Evolutionary conservation across 225 moss, liverwort and hornwort species (phyloP).

Genomic region (Polytrichum formosum): DNA sequence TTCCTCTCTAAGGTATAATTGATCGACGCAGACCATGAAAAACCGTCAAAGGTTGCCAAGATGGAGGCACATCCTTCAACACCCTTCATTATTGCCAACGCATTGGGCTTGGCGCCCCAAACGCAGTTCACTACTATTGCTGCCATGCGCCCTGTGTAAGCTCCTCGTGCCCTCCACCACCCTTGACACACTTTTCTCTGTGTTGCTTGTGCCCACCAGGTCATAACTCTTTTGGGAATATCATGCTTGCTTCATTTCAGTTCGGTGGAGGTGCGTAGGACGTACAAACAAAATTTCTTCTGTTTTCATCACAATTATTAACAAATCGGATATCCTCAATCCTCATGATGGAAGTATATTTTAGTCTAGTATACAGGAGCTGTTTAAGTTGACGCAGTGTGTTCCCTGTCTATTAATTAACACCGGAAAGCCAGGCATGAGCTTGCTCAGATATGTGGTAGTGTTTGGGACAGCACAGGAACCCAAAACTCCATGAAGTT

Average conservation of each 20-base stretch:
- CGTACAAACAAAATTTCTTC: constrained; percentile 3
- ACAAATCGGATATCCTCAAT: too few relatives aligned
- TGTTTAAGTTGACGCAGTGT: too few relatives aligned
- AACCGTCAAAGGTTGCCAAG: constrained; percentile 50
- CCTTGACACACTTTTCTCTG: constrained; percentile 30
- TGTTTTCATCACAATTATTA: too few relatives aligned
- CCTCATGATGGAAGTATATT: too few relatives aligned
- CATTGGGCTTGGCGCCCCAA: constrained; percentile 40
- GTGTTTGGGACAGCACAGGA: too few relatives aligned
- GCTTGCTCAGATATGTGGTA: too few relatives aligned
- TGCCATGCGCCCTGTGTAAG: constrained; percentile 50
- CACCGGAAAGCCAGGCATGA: too few relatives aligned
- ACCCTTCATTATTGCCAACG: constrained; percentile 40
- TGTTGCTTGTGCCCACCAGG: constrained; percentile 28
- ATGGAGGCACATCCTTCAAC: constrained; percentile 38
- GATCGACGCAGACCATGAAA: constrained; percentile 42
- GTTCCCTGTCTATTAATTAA: too few relatives aligned
- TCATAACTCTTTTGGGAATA: constrained; percentile 14
- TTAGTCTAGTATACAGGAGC: too few relatives aligned
- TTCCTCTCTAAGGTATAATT: too few relatives aligned
- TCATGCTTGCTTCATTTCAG: constrained; percentile 20
- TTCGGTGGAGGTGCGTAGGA: constrained; percentile 39
- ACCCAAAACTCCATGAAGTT: too few relatives aligned
- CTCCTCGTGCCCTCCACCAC: background rate
- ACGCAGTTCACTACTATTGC: constrained; percentile 19